Base-by-base conservation (phyloP, 805 yeast species). In the Myxozyma mucilagina region DNA sequence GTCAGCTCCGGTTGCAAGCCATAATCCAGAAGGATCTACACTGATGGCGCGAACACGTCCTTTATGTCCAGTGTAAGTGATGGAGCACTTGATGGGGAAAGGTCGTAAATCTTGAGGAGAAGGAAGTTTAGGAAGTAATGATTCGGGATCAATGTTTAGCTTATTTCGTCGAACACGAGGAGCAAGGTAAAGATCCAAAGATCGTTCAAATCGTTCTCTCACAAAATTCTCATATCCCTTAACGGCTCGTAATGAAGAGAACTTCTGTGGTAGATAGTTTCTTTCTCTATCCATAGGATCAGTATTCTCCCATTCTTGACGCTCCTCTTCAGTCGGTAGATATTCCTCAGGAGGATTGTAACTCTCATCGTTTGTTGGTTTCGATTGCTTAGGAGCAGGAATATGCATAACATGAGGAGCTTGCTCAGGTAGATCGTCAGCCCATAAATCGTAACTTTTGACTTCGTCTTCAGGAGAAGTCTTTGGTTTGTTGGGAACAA, bases 331-430 rank as follows among this genome's bases (percentile, higher is more conserved):
- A 13, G 85, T 85, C 63, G 90, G 77, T 67, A 94, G 77, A 71
- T 94, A 94, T 78, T 94, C 99, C 71, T 82, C 97, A 4, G 99
- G 99, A 41, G 99, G 99, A 72, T 94, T 94, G 75, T 94, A 94
- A 70, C 94, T 86, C 78, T 93, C 97, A 68, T 93, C 99, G 72
- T 94, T 85, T 0, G 97, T 90, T 60, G 99, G 99, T 39, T 97
- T 98, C 14, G 97, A 85, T 69, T 90, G 69, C 74, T 94, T 93
- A 42, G 99, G 99, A 14, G 99, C 99, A 72, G 97, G 84, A 69
- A 93, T 79, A 65, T 84, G 90, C 97, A 91, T 91, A 50, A 90
- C 79, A 74, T 92, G 97, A 71, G 77, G 75, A 3, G 80, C 73
- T 54, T 82, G 84, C 47, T 79, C 81, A 50, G 83, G 83, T 52